These are phyloP conservation scores for Leishmania tarentolae DNA, from an alignment of 208 protist genomes.

Conservation along the genomic window DNA sequence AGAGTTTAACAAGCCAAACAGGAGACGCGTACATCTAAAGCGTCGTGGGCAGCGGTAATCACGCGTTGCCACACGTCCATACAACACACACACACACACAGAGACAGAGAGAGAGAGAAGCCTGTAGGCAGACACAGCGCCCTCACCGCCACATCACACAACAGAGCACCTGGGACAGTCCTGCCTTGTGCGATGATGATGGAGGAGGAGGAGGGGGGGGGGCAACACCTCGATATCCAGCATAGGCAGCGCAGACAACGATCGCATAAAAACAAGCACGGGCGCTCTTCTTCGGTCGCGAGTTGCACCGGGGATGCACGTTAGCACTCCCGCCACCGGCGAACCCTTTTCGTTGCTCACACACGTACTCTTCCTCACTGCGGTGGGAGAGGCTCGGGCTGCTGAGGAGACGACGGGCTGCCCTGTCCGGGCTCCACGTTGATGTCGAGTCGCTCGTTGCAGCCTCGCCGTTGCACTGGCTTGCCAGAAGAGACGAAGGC, in stretches of 20 bases:
- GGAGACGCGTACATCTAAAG: conserved; percentile 3
- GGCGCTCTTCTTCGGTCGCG: neutral
- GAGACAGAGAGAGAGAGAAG: neutral
- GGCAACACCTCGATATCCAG: neutral
- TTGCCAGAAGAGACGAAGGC: neutral
- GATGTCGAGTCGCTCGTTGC: conserved; percentile 26
- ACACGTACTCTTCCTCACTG: neutral
- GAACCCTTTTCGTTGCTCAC: neutral
- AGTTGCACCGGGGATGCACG: neutral
- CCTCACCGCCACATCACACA: no score
- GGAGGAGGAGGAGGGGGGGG: neutral
- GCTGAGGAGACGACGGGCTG: conserved; percentile 6
- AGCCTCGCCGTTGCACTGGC: conserved; percentile 14
- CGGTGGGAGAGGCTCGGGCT: neutral
- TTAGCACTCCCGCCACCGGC: neutral
- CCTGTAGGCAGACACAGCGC: no score
- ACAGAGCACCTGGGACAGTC: neutral
- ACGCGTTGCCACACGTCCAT: neutral
- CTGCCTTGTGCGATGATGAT: neutral
- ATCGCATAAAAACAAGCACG: neutral
- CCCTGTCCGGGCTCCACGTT: conserved; percentile 12
- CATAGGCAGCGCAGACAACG: neutral
- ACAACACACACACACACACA: neutral
- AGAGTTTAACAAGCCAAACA: neutral
- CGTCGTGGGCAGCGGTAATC: neutral